These are phyloP conservation scores for Shiraia bambusicola DNA, from an alignment of 2,329 filamentous ascomycete genomes.

Conservation along the genomic window DNA sequence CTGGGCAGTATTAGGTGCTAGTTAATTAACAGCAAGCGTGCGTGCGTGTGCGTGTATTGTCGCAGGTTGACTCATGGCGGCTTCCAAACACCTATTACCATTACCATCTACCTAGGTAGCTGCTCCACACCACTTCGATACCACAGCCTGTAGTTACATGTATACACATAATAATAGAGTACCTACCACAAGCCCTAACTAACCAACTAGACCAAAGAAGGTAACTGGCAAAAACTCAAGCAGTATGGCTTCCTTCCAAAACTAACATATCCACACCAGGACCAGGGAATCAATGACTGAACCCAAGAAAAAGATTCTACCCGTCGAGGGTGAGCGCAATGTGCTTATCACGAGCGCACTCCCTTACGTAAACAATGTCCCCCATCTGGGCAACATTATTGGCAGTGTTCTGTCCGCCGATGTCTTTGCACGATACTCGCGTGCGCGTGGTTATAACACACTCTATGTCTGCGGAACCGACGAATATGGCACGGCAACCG, in stretches of 20 bases:
- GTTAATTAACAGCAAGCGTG: too few relatives aligned
- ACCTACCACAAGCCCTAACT: too few relatives aligned
- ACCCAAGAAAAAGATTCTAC: constrained; percentile 49
- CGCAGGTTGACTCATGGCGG: too few relatives aligned
- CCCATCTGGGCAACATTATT: constrained; percentile 66
- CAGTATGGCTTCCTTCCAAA: not conserved
- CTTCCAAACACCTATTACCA: too few relatives aligned
- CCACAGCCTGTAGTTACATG: too few relatives aligned
- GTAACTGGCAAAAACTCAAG: not conserved
- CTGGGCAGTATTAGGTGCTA: too few relatives aligned
- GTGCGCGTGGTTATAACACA: constrained; percentile 75
- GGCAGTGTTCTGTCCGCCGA: constrained; percentile 76
- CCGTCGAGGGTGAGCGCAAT: constrained; percentile 68
- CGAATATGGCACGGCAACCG: constrained; percentile 94
- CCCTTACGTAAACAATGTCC: constrained; percentile 74
- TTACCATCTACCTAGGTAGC: too few relatives aligned
- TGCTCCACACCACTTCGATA: too few relatives aligned
- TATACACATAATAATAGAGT: too few relatives aligned
- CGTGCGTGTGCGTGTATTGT: too few relatives aligned
- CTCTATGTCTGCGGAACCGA: constrained; percentile 87
- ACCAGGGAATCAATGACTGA: constrained; percentile 23
- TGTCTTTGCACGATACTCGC: constrained; percentile 73
- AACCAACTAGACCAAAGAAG: not conserved
- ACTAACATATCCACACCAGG: not conserved
- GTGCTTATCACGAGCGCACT: constrained; percentile 89